These are phyloP conservation scores for Novymonas esmeraldas DNA, from an alignment of 208 protist genomes.

Conservation along the genomic window DNA sequence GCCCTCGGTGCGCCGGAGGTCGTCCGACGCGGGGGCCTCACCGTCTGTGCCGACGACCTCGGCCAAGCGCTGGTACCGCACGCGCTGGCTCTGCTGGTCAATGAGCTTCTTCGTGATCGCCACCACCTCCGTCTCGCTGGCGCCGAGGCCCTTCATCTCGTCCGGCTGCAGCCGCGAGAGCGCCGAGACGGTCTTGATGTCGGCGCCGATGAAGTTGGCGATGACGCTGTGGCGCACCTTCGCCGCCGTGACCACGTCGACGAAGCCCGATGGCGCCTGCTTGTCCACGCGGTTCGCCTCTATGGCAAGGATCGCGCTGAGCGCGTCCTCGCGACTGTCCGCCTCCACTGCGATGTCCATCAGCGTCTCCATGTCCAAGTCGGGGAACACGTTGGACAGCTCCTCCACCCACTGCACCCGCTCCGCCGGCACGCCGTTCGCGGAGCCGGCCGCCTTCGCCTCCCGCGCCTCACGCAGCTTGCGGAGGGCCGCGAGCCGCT, in stretches of 20 bases:
- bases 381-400: conserved; percentile 66
- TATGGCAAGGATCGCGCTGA: conserved; percentile 56
- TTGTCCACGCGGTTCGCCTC: conserved; percentile 66
- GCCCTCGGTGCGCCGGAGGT: conserved; percentile 39
- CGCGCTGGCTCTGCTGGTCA: conserved; percentile 51
- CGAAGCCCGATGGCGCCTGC: conserved; percentile 49
- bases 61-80: conserved; percentile 57
- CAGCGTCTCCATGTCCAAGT: conserved; percentile 50
- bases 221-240: conserved; percentile 51
- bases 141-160: conserved; percentile 62
- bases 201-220: conserved; percentile 50
- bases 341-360: conserved; percentile 69
- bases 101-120: conserved; percentile 58
- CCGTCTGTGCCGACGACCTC: conserved; percentile 50
- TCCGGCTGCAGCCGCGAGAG: conserved; percentile 57
- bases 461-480: conserved; percentile 54
- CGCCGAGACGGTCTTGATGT: conserved; percentile 62
- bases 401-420: conserved; percentile 67
- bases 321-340: conserved; percentile 52
- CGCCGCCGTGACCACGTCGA: conserved; percentile 59
- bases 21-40: conserved; percentile 31
- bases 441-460: conserved; percentile 45
- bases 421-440: conserved; percentile 42
- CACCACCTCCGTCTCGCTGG: conserved; percentile 65
- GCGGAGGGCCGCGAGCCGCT: conserved; percentile 52